Percentiles rank a stretch among this genome's conserved stretches.
Conservation (phyloP, 225 moss, liverwort and hornwort species). For the Bryoerythrophyllum caledonicum region DNA sequence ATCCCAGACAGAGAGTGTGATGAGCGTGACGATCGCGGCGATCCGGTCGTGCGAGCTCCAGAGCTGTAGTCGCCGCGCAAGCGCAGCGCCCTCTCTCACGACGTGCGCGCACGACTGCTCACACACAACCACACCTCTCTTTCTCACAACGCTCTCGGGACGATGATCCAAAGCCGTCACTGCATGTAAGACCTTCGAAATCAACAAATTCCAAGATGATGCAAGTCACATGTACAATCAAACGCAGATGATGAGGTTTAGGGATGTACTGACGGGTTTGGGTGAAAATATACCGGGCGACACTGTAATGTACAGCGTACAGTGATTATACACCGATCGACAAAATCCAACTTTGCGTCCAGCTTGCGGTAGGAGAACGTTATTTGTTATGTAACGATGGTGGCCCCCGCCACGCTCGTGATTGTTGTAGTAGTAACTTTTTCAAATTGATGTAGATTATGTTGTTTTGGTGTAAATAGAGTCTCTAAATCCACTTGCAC, state of each 20-base stretch:
- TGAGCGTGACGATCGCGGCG: not conserved
- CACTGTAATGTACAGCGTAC: too few species aligned
- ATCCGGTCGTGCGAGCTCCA: not conserved
- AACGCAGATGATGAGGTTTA: not conserved
- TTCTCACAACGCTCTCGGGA: not conserved
- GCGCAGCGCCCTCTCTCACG: not conserved
- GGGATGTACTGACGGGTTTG: not conserved
- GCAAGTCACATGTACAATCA: too few species aligned
- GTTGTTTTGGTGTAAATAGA: too few species aligned
- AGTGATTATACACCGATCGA: too few species aligned
- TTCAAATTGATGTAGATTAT: too few species aligned
- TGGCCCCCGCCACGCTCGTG: too few species aligned
- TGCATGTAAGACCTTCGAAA: not conserved
- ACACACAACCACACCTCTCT: not conserved
- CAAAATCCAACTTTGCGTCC: too few species aligned
- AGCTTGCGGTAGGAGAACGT: too few species aligned
- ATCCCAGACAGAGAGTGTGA: too few species aligned
- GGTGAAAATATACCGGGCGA: not conserved
- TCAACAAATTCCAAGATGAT: not conserved
- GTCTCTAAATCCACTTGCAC: too few species aligned
- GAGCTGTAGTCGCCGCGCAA: not conserved
- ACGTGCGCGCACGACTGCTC: not conserved
- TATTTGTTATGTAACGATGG: too few species aligned
- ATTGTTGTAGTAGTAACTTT: too few species aligned
- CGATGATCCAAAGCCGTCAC: not conserved